Percentiles rank a stretch among this genome's conserved stretches.
These are phyloP conservation scores for Asterochloris erici DNA, from an alignment of 139 green algal species.

Conservation along the genomic window DNA sequence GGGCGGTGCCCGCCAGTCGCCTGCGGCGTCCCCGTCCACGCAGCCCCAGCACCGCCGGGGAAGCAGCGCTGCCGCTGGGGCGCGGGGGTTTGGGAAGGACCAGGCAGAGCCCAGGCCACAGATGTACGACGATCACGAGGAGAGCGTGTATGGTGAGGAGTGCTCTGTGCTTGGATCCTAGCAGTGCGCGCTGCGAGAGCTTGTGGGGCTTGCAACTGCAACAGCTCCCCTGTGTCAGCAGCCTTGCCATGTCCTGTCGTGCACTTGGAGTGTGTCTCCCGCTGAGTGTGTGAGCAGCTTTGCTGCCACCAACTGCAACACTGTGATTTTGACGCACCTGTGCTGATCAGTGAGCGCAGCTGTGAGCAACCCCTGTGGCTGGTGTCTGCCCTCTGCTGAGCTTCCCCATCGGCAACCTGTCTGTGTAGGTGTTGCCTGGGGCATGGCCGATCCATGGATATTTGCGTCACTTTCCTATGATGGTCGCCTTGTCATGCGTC, in stretches of 20 bases:
- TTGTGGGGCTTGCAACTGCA: too few relatives aligned
- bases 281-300: not conserved
- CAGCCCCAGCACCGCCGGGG: not conserved
- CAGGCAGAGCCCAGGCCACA: constrained; percentile 48
- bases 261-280: not conserved
- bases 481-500: constrained; percentile 68
- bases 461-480: constrained; percentile 83
- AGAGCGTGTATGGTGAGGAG: constrained; percentile 63
- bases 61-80: not conserved
- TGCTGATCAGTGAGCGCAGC: not conserved
- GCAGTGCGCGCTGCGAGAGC: too few relatives aligned
- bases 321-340: not conserved
- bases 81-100: not conserved
- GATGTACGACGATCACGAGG: constrained; percentile 78
- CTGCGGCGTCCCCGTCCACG: too few relatives aligned
- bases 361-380: not conserved
- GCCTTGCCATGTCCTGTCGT: too few relatives aligned
- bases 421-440: constrained; percentile 61
- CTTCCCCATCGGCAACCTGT: not conserved
- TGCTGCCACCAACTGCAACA: not conserved
- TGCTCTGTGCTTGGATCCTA: too few relatives aligned
- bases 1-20: too few relatives aligned
- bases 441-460: constrained; percentile 65
- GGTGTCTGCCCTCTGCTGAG: not conserved
- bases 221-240: too few relatives aligned